Base-by-base conservation (phyloP, 2,329 filamentous ascomycete genomes). In the Fusarium sp. region DNA sequence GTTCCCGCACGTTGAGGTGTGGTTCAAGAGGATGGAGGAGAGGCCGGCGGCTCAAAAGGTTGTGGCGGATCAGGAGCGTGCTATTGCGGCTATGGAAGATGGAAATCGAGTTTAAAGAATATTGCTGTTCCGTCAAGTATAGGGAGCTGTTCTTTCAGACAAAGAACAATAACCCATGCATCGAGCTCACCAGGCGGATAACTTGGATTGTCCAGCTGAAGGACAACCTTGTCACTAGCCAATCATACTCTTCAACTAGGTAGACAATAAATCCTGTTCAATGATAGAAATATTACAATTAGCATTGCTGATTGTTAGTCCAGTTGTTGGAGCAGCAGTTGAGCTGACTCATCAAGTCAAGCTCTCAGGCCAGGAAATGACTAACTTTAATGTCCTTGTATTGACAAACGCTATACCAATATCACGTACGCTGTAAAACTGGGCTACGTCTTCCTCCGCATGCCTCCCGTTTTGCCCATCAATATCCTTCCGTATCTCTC, bases 401-500 rank as follows among this genome's bases (percentile, higher is more conserved):
- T 72, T 72, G 61, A 47, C 62, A 64, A 54, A 69, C 50, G 34
- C 47, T 62, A 62, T 73, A 61, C 47, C 24, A 52, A 34, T 54
- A 29, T 63, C 38, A 72, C 60, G 38, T 31, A 74, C 59, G 52
- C 61, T 65, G 22, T 56, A 66, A 45, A 72, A 61, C 38, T 35
- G 34, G 34, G 34, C 34, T 50, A 59, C 42, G 47, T 63, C 60
- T 24, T 62, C 52, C 14, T 62, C 40, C 20, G 60, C 63, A 47
- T 54, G 22, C 52, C 45, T 64, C 50, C 56, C 42, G 20, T 73
- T 66, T 67, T 76, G 60, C 35, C 18, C 56, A 22, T 20, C 60
- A 54, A 68, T 76, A 64, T 69, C 64, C 60, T 62, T 54, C n/a
- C 62, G 60, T 57, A 35, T 37, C 57, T 57, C 59, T 24, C 62